phyloP scores from a whole-genome alignment of 805 yeast species.

The Debaryomyces tyrocola region DNA sequence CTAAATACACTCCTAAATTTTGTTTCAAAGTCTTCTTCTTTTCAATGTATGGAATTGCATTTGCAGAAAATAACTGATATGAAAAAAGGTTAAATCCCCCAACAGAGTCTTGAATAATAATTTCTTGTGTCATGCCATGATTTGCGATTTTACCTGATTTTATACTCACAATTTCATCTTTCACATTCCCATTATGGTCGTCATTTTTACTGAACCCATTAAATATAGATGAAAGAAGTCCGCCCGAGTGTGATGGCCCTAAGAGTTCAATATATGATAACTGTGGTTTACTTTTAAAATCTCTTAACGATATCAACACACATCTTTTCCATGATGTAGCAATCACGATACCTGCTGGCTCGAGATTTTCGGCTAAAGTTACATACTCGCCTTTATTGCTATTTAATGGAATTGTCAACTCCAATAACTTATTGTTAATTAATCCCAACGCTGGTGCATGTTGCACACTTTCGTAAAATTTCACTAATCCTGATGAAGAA shows the following conservation, averaged over 20 bases:
- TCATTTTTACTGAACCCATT: constrained; percentile 1
- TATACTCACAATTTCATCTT: constrained; percentile 57
- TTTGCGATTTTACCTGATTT: constrained; percentile 53
- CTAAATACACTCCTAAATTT: constrained; percentile 26
- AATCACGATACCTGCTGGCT: constrained; percentile 71
- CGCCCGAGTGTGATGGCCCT: constrained; percentile 10
- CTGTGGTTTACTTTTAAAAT: constrained; percentile 62
- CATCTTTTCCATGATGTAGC: constrained; percentile 73
- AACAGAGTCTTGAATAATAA: constrained; percentile 46
- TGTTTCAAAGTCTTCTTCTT: constrained; percentile 29
- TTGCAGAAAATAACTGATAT: constrained; percentile 27
- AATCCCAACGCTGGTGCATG: constrained; percentile 67
- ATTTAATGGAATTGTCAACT: constrained; percentile 39
- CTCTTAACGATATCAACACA: constrained; percentile 61
- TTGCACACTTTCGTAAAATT: constrained; percentile 73
- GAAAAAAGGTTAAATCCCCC: constrained; percentile 38
- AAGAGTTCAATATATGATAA: constrained; percentile 36
- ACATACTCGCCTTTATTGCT: constrained; percentile 51
- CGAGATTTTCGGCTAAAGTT: constrained; percentile 56
- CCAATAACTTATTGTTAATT: constrained; percentile 44
- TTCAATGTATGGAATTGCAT: constrained; percentile 27
- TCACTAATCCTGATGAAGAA: constrained; percentile 55
- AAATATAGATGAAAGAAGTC: constrained; percentile 7
- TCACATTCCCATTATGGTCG: constrained; percentile 8
- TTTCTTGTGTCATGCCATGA: constrained; percentile 45